Evolutionary conservation across 352 stramenopile genomes (phyloP).

Genomic region (Pythium insidiosum): DNA sequence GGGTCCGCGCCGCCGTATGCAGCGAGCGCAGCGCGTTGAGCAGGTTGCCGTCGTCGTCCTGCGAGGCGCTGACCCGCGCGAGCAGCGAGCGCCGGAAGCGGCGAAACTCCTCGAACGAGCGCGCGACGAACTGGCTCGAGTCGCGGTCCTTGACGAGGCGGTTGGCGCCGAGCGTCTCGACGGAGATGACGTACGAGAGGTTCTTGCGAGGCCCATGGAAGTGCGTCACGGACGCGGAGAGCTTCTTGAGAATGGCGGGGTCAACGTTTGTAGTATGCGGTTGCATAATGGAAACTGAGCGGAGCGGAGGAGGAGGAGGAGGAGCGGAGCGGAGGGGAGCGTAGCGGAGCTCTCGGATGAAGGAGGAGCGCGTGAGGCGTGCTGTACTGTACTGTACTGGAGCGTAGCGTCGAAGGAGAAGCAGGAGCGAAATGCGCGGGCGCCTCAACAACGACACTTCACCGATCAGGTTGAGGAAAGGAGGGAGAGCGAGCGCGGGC

Average conservation of each 20-base stretch:
- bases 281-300: constrained; percentile 22
- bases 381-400: too few relatives aligned
- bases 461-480: too few relatives aligned
- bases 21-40: constrained; percentile 17
- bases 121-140: constrained; percentile 60
- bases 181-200: constrained; percentile 70
- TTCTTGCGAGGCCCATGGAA: constrained; percentile 61
- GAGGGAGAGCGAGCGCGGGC: too few relatives aligned
- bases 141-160: constrained; percentile 48
- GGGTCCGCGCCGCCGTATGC: neutral
- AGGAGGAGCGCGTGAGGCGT: constrained; percentile 4
- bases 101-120: constrained; percentile 73
- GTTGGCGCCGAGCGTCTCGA: constrained; percentile 60
- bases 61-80: constrained; percentile 43
- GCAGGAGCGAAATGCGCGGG: too few relatives aligned
- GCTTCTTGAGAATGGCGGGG: constrained; percentile 74
- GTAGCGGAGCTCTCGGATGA: neutral
- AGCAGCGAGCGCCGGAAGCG: constrained; percentile 71
- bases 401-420: too few relatives aligned
- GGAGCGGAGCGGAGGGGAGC: too few relatives aligned
- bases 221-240: constrained; percentile 66
- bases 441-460: too few relatives aligned
- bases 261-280: constrained; percentile 34
- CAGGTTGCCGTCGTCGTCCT: constrained; percentile 27
- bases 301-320: too few relatives aligned